Conservation (phyloP, 2,329 filamentous ascomycete species). For the Ophiostoma triangulosporum region DNA sequence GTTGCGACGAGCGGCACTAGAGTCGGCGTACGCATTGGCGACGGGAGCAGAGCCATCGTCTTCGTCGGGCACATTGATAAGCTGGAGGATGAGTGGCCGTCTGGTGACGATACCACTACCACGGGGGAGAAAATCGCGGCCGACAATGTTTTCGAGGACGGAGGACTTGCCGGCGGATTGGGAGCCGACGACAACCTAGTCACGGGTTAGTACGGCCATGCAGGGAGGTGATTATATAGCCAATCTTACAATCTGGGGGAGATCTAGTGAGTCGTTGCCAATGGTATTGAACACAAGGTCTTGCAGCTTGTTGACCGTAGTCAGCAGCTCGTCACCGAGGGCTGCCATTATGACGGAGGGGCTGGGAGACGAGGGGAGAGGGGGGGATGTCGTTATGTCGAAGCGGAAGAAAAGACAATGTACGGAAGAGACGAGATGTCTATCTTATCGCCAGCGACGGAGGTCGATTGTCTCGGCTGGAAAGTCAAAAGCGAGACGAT, state of each 20-base stretch:
- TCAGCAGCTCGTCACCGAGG: constrained; percentile 88
- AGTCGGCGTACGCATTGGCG: constrained; percentile 54
- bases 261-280: constrained; percentile 91
- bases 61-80: constrained; percentile 89
- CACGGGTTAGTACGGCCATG: not conserved
- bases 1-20: constrained; percentile 51
- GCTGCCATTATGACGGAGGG: constrained; percentile 55
- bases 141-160: constrained; percentile 96
- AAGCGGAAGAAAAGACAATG: not conserved
- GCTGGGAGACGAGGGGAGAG: not conserved
- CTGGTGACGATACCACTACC: constrained; percentile 95
- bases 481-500: not conserved
- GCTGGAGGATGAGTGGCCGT: constrained; percentile 85
- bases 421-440: not conserved
- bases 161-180: constrained; percentile 98
- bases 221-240: not conserved
- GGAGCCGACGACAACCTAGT: constrained; percentile 89
- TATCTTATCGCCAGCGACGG: not conserved
- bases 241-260: constrained; percentile 81
- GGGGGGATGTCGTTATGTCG: not conserved
- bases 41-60: constrained; percentile 47
- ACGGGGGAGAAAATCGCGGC: constrained; percentile 89
- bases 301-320: constrained; percentile 95
- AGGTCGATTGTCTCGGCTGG: not conserved
- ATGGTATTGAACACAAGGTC: constrained; percentile 99